Evolutionary conservation across 2,329 filamentous ascomycete species (phyloP), one percentile per base, ranked within the genome.

Genomic region (Phialophora verrucosa): DNA sequence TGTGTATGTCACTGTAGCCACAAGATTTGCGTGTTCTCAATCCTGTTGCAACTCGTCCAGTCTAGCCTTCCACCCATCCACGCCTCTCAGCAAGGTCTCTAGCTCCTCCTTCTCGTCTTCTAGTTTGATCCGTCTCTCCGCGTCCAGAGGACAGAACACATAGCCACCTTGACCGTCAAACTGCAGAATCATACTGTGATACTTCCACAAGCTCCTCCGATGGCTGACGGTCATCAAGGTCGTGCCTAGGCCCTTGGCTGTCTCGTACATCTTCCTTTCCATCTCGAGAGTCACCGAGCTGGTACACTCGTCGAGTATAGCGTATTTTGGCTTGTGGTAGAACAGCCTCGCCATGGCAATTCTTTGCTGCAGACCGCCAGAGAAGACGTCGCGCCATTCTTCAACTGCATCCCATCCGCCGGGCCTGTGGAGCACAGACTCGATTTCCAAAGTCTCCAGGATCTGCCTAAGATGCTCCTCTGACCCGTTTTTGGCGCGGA

Each of bases 61-160:
- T 63, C 95, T 85, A 77, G 90, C 89, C 84, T 97, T 90, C 70
- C 97, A 85, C 75, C 97, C 94, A 0, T 92, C 92, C 8, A 98
- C 91, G 69, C 92, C 90, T 66, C 95, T 84, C 59, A 99, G 80
- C 77, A 92, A 86, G 58, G 96, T 82, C 66, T 98, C 94, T 51
- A 98, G 83, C 71, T 98, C 94, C 76, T 99, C 95, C 78, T 91
- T 96, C 83, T 98, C 95, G 79, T 99, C 95, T 82, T 99, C 95
- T 58, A 99, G 83, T 78, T 88, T 86, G 77, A 98, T 78, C 67
- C 95, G 84, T 76, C 85, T 88, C 73, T 97, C 94, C 20, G 94
- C 94, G 78, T 99, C 95, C 58, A 99, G 82, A 64, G 86, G 87
- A 0, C 93, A 96, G 75, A 99, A 99, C 42, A 97, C 87, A 74